These are phyloP conservation scores for Colletotrichum godetiae DNA, from an alignment of 2,329 filamentous ascomycete genomes.

Conservation along the genomic window DNA sequence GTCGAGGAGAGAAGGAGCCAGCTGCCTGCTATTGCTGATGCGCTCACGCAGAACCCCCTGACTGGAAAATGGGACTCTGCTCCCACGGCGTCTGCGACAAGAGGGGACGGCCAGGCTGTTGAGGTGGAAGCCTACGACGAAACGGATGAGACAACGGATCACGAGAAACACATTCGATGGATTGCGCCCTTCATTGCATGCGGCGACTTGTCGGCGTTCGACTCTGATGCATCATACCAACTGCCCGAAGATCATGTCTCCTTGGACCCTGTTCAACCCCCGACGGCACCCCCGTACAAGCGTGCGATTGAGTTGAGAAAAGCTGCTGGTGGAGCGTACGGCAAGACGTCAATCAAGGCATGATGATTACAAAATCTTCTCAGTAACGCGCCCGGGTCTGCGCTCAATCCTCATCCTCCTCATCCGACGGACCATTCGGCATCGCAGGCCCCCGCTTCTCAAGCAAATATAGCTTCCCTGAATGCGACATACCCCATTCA, in stretches of 20 bases:
- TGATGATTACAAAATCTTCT: slow-evolving; percentile 23
- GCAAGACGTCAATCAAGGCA: slow-evolving; percentile 67
- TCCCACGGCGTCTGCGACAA: slow-evolving; percentile 4
- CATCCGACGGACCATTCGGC: slow-evolving; percentile 18
- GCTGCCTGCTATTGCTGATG: slow-evolving; percentile 53
- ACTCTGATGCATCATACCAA: slow-evolving; percentile 94
- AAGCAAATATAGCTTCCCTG: slow-evolving; percentile 52
- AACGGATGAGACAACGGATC: slow-evolving; percentile 45
- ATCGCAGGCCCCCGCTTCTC: slow-evolving; percentile 51
- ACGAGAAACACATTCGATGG: slow-evolving; percentile 69
- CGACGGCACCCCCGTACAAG: slow-evolving; percentile 95
- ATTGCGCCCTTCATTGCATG: slow-evolving; percentile 98
- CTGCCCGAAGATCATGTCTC: slow-evolving; percentile 88
- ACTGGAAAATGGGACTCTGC: slow-evolving; percentile 55
- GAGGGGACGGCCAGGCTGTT: slow-evolving; percentile 17
- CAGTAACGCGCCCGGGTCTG: not conserved
- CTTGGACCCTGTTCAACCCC: slow-evolving; percentile 92
- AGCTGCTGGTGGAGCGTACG: slow-evolving; percentile 79
- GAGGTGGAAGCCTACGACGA: slow-evolving; percentile 44
- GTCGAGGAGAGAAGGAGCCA: slow-evolving; percentile 54
- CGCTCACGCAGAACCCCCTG: slow-evolving; percentile 57
- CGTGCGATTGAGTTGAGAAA: slow-evolving; percentile 87
- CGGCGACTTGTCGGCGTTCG: slow-evolving; percentile 92
- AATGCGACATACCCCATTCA: slow-evolving; percentile 55
- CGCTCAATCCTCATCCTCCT: slow-evolving; percentile 11